Base-by-base conservation (phyloP, 345 rosid genomes). In the Clarkia xantiana region DNA sequence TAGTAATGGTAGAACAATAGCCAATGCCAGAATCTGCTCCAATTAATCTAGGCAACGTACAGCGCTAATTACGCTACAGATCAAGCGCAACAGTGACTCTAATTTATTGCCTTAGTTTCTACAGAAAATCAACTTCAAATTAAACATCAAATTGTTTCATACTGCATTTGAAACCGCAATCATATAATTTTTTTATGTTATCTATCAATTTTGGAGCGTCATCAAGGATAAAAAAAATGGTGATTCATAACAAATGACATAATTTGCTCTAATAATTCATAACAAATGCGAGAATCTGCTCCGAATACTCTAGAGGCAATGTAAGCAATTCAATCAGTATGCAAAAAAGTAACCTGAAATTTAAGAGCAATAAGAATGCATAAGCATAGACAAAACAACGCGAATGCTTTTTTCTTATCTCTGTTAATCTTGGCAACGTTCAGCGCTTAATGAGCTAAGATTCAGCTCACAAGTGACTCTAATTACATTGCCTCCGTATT, bases 51-150 rank as follows among this genome's bases (percentile, higher is more conserved):
- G 80, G 89, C 85, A 81, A 79, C 77, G 81, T 76, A 79, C 68
- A 76, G 86, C 91, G 63, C 91, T 82, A 61, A 62, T 46, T 47
- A 55, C 86, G 67, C 78, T 53, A 82, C 44, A 2, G 10, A 34
- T 40, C 10, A 55, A 62, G 77, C 67, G 78, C 56, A 64, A 56
- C 74, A 82, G 83, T 70, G 90, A 82, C 90, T 82, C 86, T 82
- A 82, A 72, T 63, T 72, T 70, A 56, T 78, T 82, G 86, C 90
- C 90, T 54, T 62, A 47, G 14, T 42, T 14, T n/a, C 20, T 12
- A 18, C 18, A 7, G 17, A 3, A 4, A 11, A 14, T 5, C 12
- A 13, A 23, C 6, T 15, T 18, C n/a, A 16, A 18, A 14, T 9
- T 23, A 13, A 40, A n/a, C 11, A 1, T 15, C 25, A 22, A 29